These are phyloP conservation scores for Arctium lappa DNA, from an alignment of 129 eudicot genomes.

Conservation along the genomic window DNA sequence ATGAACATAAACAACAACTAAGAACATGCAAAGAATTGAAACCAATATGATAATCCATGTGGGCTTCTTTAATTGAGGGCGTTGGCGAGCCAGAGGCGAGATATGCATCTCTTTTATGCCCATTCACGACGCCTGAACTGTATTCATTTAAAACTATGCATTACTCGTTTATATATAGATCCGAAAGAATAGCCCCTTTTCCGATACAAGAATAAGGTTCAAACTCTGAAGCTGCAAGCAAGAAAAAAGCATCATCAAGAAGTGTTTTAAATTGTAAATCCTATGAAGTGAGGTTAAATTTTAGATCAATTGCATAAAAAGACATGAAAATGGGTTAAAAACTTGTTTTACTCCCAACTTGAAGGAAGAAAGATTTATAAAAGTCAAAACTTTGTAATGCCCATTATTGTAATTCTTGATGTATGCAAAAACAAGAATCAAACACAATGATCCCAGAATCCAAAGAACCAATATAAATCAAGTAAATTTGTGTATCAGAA, in stretches of 20 bases:
- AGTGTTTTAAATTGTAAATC: background rate
- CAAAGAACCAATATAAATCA: background rate
- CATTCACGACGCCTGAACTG: constrained; percentile 50
- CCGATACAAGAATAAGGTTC: background rate
- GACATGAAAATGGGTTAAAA: background rate
- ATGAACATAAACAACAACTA: constrained; percentile 74
- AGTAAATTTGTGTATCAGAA: background rate
- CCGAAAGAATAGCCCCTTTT: background rate
- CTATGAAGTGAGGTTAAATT: background rate
- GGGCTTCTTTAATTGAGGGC: constrained; percentile 70
- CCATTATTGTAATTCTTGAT: background rate
- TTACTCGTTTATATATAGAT: constrained; percentile 22
- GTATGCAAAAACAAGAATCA: background rate
- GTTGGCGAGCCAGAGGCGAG: constrained; percentile 70
- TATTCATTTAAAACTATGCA: constrained; percentile 46
- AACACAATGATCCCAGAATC: background rate
- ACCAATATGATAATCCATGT: constrained; percentile 83
- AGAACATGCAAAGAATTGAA: constrained; percentile 66
- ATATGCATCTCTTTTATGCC: constrained; percentile 76
- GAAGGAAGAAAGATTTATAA: background rate
- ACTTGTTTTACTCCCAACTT: background rate
- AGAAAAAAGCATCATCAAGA: background rate
- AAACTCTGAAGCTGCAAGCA: constrained; percentile 20
- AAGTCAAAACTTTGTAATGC: background rate
- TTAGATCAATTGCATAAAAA: background rate